phyloP scores from a whole-genome alignment of 768 basidiomycete genomes.

The Xerocomus potaroensis region DNA sequence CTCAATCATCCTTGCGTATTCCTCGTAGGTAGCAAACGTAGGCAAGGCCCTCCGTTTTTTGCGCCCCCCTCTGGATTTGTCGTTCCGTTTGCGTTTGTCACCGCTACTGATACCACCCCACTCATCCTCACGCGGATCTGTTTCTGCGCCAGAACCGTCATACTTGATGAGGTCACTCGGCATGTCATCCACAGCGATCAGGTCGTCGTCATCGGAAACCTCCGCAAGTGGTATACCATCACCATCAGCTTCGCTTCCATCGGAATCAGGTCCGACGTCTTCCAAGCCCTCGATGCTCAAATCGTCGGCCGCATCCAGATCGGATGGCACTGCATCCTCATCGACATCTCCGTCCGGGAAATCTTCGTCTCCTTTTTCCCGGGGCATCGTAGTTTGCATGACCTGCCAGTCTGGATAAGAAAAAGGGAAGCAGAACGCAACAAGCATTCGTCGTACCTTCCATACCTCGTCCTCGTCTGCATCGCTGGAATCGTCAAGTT shows the following conservation, averaged over 20 bases:
- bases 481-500: conserved; percentile 41
- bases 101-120: conserved; percentile 39
- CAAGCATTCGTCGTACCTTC: conserved; percentile 62
- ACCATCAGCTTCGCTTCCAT: conserved; percentile 35
- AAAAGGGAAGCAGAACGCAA: background rate
- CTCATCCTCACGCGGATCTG: conserved; percentile 17
- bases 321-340: conserved; percentile 26
- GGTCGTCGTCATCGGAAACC: conserved; percentile 68
- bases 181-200: conserved; percentile 52
- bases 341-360: conserved; percentile 35
- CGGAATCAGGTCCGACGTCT: conserved; percentile 23
- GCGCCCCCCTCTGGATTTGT: conserved; percentile 39
- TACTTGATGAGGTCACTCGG: conserved; percentile 58
- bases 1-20: conserved; percentile 82
- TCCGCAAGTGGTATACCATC: conserved; percentile 56
- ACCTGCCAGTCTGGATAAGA: conserved; percentile 44
- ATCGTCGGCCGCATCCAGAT: conserved; percentile 28
- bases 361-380: conserved; percentile 45
- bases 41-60: conserved; percentile 69
- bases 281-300: conserved; percentile 33
- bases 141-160: conserved; percentile 47
- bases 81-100: conserved; percentile 54
- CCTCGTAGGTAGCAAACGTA: conserved; percentile 85
- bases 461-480: conserved; percentile 73
- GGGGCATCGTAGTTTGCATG: conserved; percentile 86